phyloP scores from a whole-genome alignment of 805 yeast species.

The Cyberlindnera misumaiensis region DNA sequence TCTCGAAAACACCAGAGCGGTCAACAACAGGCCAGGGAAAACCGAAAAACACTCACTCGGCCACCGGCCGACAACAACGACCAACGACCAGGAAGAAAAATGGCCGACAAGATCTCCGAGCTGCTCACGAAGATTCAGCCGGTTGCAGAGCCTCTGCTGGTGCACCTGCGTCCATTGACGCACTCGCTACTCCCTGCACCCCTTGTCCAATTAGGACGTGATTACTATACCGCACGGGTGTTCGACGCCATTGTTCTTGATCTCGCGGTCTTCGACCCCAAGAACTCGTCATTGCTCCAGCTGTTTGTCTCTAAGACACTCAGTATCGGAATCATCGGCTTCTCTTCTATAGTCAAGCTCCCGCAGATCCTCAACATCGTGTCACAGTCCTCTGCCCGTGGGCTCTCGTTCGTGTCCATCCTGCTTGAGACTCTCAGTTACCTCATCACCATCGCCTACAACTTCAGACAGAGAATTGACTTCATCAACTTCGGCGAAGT shows the following conservation, averaged over 20 bases:
- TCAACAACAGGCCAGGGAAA: not conserved
- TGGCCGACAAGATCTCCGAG: constrained; percentile 3
- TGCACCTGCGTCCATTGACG: constrained; percentile 14
- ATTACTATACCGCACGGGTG: constrained; percentile 21
- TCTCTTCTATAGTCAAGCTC: constrained; percentile 32
- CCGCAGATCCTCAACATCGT: constrained; percentile 35
- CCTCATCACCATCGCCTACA: constrained; percentile 29
- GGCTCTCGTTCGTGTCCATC: constrained; percentile 28
- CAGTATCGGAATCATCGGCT: constrained; percentile 30
- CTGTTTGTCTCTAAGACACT: constrained; percentile 27
- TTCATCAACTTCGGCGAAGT: constrained; percentile 35
- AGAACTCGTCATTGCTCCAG: constrained; percentile 21
- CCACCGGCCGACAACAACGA: not conserved
- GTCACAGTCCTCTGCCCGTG: constrained; percentile 26
- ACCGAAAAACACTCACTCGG: not conserved
- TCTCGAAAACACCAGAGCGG: too few species aligned
- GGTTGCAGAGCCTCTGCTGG: constrained; percentile 13
- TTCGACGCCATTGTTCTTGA: constrained; percentile 23
- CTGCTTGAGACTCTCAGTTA: constrained; percentile 29
- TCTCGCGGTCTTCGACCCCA: constrained; percentile 19
- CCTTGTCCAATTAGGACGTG: constrained; percentile 19
- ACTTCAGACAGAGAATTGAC: constrained; percentile 28
- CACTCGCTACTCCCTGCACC: constrained; percentile 15
- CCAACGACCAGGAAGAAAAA: not conserved
- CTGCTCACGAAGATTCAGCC: constrained; percentile 11